Conservation (phyloP, 2,329 filamentous ascomycete genomes). For the Cryphonectria japonica region DNA sequence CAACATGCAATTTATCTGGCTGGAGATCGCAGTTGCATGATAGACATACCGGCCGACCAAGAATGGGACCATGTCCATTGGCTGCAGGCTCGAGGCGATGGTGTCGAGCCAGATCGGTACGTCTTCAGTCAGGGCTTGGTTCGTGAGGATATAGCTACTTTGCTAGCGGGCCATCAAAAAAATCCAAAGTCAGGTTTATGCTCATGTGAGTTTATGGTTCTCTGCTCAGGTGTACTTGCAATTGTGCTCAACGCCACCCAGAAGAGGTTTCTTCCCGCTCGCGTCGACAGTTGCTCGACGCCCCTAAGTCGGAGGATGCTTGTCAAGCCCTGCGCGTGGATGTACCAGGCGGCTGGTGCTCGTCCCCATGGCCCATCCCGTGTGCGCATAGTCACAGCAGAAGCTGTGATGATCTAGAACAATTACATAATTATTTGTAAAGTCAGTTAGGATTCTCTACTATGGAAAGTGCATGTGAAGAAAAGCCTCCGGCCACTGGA, state of each 20-base stretch:
- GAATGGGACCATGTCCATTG: neutral
- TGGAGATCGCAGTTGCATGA: neutral
- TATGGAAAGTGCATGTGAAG: neutral
- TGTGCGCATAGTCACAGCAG: neutral
- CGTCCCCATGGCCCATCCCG: neutral
- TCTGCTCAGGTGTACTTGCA: neutral
- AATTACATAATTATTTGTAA: neutral
- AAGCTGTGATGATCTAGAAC: neutral
- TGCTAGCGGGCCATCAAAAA: neutral
- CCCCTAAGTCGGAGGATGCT: neutral
- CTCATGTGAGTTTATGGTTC: neutral
- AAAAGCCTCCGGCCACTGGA: neutral
- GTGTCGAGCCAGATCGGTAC: neutral
- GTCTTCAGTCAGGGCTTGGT: neutral
- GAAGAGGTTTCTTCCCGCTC: conserved; percentile 3
- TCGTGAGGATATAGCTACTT: conserved; percentile 5
- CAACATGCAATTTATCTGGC: neutral
- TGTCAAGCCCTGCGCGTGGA: conserved; percentile 4
- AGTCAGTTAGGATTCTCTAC: neutral
- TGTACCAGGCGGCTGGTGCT: conserved; percentile 4
- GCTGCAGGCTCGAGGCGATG: conserved; percentile 6
- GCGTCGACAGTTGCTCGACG: neutral
- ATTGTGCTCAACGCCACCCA: neutral
- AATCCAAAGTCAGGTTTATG: neutral
- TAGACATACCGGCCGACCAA: conserved; percentile 1